Base-by-base conservation (phyloP, 2,329 filamentous ascomycete species). In the Neopestalotiopsis clavispora region DNA sequence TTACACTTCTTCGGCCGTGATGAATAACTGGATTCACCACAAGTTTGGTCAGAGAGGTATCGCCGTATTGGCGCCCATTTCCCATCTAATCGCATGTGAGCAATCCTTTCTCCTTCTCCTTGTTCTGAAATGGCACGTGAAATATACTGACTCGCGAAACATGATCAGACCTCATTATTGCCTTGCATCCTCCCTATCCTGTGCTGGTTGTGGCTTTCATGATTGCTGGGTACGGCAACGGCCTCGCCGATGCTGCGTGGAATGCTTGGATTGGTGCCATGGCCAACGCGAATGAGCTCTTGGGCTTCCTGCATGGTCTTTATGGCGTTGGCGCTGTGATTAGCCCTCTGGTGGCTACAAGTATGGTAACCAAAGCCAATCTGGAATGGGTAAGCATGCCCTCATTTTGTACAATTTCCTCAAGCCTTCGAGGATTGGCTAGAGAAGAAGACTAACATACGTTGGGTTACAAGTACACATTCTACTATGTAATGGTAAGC, bases 401-500 rank as follows among this genome's bases (percentile, higher is more conserved):
- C 34, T 38, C 34, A 38, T 38, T 6, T 10, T 10, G 5, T 38
- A 38, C 1, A 10, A 38, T 38, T 1, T 38, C 34, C 10, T 38
- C 6, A 38, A 28, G 0, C 23, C 3, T 38, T 38, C 10, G 34
- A 38, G 34, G 4, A 5, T 6, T 7, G 10, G 34, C 1, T 38
- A 10, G 6, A 38, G 10, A 7, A 38, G 10, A 38, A 38, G 10
- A 10, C 34, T 38, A 38, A 38, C 34, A 38, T 10, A 38, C 10
- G 6, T 38, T 38, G 10, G 10, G 6, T 38, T 38, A 38, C 34
- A 38, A 38, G 92, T 93, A 91, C 73, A 82, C 83, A 1, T 94
- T 92, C 76, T 95, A 94, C 78, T 94, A 93, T 75, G 80, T 94
- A 58, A 92, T 94, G 90, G 89, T 92, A 74, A 71, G 85, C 76